Percentiles rank a stretch among this genome's conserved stretches.
Conservation (phyloP, 164 flowering plant species). For the Aristolochia californica region DNA sequence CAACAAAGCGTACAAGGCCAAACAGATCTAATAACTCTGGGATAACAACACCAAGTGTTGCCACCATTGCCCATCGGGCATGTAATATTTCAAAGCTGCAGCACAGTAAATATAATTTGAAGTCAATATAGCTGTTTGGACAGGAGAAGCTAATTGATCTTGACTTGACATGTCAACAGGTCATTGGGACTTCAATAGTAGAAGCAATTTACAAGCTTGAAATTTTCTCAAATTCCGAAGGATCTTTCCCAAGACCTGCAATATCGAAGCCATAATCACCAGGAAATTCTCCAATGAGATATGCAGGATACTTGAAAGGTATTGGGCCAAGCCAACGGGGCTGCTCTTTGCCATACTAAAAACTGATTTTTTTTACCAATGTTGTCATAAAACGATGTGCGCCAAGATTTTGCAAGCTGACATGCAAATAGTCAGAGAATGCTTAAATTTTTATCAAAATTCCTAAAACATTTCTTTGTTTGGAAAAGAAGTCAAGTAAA, state of each 20-base stretch:
- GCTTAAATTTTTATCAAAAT: no score
- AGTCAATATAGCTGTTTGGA: no score
- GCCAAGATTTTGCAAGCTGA: not conserved
- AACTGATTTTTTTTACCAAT: conserved; percentile 25
- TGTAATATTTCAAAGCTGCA: conserved; percentile 90
- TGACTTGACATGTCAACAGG: no score
- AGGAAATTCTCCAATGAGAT: conserved; percentile 89
- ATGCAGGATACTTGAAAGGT: conserved; percentile 63
- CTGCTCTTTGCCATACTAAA: conserved; percentile 88
- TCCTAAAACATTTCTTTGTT: no score
- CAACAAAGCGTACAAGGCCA: conserved; percentile 71
- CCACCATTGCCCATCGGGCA: conserved; percentile 99
- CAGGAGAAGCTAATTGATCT: no score
- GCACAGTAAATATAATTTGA: not conserved
- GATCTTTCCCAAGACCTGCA: conserved; percentile 73
- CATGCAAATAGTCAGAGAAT: no score
- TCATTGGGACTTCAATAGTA: not conserved
- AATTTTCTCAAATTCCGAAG: conserved; percentile 57
- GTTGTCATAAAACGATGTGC: not conserved
- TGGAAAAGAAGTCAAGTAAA: no score
- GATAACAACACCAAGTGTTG: conserved; percentile 73
- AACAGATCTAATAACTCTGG: conserved; percentile 70
- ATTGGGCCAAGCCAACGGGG: conserved; percentile 99
- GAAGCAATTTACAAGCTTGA: conserved; percentile 40
- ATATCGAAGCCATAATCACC: conserved; percentile 98